Evolutionary conservation across 129 eudicot species (phyloP).

Genomic region (Ambrosia artemisiifolia): DNA sequence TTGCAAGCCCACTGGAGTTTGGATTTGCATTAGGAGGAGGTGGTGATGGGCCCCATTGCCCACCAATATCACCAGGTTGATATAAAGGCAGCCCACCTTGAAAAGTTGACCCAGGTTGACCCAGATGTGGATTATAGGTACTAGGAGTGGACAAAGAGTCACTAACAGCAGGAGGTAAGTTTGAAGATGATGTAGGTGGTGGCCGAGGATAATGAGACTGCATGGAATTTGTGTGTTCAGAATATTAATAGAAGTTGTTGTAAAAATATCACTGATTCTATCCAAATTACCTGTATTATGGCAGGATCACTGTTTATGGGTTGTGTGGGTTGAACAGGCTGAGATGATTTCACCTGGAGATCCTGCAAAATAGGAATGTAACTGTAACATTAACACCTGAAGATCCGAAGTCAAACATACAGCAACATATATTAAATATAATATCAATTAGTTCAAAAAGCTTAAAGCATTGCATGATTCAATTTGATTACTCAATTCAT

Average conservation of each 20-base stretch:
- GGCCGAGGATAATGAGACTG: conserved; percentile 93
- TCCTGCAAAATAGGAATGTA: conserved; percentile 40
- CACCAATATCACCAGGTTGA: conserved; percentile 73
- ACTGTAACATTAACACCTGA: conserved; percentile 4
- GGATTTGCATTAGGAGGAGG: conserved; percentile 45
- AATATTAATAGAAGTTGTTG: background rate
- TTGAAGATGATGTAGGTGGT: conserved; percentile 54
- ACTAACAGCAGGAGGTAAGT: conserved; percentile 38
- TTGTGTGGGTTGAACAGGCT: conserved; percentile 44
- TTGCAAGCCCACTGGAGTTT: conserved; percentile 55
- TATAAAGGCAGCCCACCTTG: conserved; percentile 67
- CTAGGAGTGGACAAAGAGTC: conserved; percentile 40
- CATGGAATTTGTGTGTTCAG: conserved; percentile 15
- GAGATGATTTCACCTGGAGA: conserved; percentile 68
- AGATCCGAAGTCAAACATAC: background rate
- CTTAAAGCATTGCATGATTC: background rate
- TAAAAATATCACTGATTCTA: background rate
- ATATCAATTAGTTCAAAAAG: background rate
- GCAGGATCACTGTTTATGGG: conserved; percentile 62
- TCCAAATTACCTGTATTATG: conserved; percentile 52
- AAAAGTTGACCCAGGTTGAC: conserved; percentile 60
- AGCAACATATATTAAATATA: background rate
- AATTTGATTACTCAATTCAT: background rate
- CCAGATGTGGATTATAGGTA: conserved; percentile 47
- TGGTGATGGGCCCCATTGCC: conserved; percentile 79